Base-by-base conservation (phyloP, 768 basidiomycete genomes). In the Dictyophora rubrovolvata region DNA sequence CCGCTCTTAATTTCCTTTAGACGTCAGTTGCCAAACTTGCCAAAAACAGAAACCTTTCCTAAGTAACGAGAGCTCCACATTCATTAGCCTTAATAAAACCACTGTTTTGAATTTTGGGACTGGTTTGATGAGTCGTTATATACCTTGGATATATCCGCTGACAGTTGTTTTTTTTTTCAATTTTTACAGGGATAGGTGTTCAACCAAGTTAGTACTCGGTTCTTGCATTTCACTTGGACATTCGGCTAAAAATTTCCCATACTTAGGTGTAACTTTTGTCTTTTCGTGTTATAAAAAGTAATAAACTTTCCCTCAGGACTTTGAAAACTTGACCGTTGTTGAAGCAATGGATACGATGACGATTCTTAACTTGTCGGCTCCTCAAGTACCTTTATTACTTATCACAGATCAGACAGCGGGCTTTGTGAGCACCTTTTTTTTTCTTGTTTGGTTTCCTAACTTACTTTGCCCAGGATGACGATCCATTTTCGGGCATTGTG, bases 401-500 rank as follows among this genome's bases (percentile, higher is more conserved):
- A 80, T 82, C 68, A 79, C 79, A 5, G 67, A 77, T 61, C 79
- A 83, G 67, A 81, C 81, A 0, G 68, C 73, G 1, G 72, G 72
- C 33, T 82, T 83, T 67, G 69, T 57, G n/a, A 48, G 56, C 7
- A 28, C 28, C 28, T 50, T 50, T 47, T 5, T 42, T n/a, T 12
- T 9, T n/a, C 4, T 8, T 18, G 16, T 54, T 34, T 55, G 36
- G 8, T n/a, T n/a, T 36, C 21, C 8, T 49, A 36, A 36, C 18
- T 54, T 54, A 16, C 17, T 14, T 35, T 54, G 36, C 46, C 3
- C 20, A 57, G 56, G 46, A 72, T 52, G 74, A 77, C 14, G 77
- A 82, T 68, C 56, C 56, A n/a, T 58, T 58, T 34, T 28, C 28
- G 10, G 56, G 56, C 11, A 58, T 58, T 33, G 22, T 51, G 21